Percentiles rank a stretch among this genome's conserved stretches.
Evolutionary conservation across 331 rosid genomes (phyloP).

Genomic region (Spiraea crenata): DNA sequence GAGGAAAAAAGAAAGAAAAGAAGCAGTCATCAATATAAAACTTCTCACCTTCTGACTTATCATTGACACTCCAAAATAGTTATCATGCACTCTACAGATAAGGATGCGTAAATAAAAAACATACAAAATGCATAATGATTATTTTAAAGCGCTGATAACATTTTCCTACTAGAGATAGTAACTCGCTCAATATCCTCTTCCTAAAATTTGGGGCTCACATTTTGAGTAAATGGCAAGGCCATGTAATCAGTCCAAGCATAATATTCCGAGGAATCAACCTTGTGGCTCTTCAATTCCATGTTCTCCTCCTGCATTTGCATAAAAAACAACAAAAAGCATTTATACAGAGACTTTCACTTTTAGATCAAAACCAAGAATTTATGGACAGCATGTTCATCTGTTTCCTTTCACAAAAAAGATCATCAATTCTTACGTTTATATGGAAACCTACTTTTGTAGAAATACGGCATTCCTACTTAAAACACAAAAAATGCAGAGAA

Average conservation of each 20-base stretch:
- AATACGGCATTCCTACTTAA: conserved; percentile 7
- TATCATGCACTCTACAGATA: too few relatives aligned
- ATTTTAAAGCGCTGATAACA: not conserved
- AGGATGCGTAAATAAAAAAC: too few relatives aligned
- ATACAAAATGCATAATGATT: not conserved
- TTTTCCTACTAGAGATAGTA: not conserved
- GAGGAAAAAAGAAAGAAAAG: conserved; percentile 4
- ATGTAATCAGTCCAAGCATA: conserved; percentile 76
- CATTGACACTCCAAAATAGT: too few relatives aligned
- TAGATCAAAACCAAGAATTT: conserved; percentile 14
- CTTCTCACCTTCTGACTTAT: not conserved
- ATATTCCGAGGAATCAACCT: conserved; percentile 32
- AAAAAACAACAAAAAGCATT: not conserved
- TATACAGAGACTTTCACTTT: not conserved
- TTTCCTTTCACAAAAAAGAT: conserved; percentile 3
- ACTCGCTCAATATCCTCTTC: not conserved
- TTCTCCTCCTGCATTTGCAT: conserved; percentile 67
- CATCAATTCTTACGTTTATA: conserved; percentile 10
- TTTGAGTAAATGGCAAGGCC: conserved; percentile 80
- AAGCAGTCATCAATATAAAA: not conserved
- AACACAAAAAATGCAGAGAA: conserved; percentile 1
- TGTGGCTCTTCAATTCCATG: conserved; percentile 65
- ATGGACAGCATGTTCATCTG: conserved; percentile 1
- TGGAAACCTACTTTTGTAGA: conserved; percentile 19
- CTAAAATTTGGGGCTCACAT: conserved; percentile 46